phyloP scores from a whole-genome alignment of 331 rosid species.

The Malus hybrid region DNA sequence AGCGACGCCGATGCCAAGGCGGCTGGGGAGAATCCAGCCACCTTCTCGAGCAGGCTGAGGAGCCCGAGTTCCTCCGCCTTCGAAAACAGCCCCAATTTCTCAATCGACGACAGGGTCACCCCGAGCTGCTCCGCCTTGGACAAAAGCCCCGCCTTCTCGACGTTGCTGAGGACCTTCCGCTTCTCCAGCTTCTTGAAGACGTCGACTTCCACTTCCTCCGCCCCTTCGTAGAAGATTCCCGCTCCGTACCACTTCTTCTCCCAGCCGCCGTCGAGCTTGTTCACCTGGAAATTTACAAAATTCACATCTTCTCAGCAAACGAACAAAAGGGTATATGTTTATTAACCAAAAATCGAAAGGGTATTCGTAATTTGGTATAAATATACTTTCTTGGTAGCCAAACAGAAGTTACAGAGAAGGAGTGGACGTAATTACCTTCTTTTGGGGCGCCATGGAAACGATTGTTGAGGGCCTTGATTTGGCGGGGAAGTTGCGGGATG shows the following conservation, averaged over 20 bases:
- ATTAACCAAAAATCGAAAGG: background rate
- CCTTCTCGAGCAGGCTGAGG: constrained; percentile 66
- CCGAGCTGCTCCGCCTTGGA: constrained; percentile 87
- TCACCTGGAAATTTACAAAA: constrained; percentile 39
- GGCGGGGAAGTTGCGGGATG: constrained; percentile 14
- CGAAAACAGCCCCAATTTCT: constrained; percentile 75
- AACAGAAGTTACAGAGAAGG: background rate
- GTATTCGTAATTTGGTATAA: background rate
- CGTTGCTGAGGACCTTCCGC: constrained; percentile 74
- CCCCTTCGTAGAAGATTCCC: constrained; percentile 86
- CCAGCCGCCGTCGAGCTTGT: constrained; percentile 71
- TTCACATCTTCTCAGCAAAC: constrained; percentile 1
- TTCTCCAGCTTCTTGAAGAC: constrained; percentile 90
- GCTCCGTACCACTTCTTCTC: constrained; percentile 89
- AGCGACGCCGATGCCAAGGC: constrained; percentile 64
- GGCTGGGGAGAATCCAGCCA: constrained; percentile 52
- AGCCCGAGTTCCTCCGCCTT: constrained; percentile 88
- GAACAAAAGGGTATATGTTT: background rate
- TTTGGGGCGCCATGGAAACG: constrained; percentile 72
- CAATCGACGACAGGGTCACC: constrained; percentile 77
- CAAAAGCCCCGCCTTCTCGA: constrained; percentile 71
- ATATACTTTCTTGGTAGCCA: background rate
- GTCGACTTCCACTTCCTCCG: constrained; percentile 79
- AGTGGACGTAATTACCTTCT: constrained; percentile 43
- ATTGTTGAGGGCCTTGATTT: constrained; percentile 28